Percentiles rank a stretch among this genome's conserved stretches.
phyloP scores from a whole-genome alignment of 2,329 filamentous ascomycete genomes.

The Dothideomycetes sp. region DNA sequence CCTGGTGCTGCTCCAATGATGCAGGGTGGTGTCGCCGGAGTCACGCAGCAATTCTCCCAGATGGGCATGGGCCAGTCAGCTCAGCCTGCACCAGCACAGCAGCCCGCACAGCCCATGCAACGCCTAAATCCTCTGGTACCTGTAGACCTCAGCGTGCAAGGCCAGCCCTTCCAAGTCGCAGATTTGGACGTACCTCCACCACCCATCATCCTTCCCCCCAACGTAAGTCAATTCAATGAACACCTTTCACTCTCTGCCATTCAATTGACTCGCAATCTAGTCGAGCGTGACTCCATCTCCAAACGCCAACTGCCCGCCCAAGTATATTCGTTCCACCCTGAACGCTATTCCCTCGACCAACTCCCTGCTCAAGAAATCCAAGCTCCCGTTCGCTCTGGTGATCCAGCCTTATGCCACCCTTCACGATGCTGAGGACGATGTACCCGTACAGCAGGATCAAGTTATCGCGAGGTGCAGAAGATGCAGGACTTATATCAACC shows the following conservation, averaged over 20 bases:
- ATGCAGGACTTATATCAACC: slow-evolving; percentile 96
- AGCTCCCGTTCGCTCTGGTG: slow-evolving; percentile 85
- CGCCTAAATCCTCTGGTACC: slow-evolving; percentile 80
- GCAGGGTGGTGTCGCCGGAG: slow-evolving; percentile 38
- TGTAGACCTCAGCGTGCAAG: slow-evolving; percentile 64
- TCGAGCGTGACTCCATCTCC: slow-evolving; percentile 85
- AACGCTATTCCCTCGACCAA: slow-evolving; percentile 90
- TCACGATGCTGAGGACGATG: slow-evolving; percentile 81
- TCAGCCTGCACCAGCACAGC: slow-evolving; percentile 36
- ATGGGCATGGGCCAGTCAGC: slow-evolving; percentile 51
- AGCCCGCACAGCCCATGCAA: slow-evolving; percentile 39
- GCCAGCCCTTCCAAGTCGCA: slow-evolving; percentile 85
- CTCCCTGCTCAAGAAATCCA: slow-evolving; percentile 91
- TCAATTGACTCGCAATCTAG: slow-evolving; percentile 32
- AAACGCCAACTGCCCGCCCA: slow-evolving; percentile 79
- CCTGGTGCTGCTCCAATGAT: slow-evolving; percentile 29
- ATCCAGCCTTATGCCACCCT: slow-evolving; percentile 92
- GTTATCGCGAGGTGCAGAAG: slow-evolving; percentile 93
- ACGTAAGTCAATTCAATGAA: slow-evolving; percentile 50
- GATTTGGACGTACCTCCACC: slow-evolving; percentile 88
- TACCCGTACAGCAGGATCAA: slow-evolving; percentile 91
- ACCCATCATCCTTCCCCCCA: slow-evolving; percentile 79
- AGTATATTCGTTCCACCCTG: slow-evolving; percentile 89
- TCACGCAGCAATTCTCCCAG: slow-evolving; percentile 73
- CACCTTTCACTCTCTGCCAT: slow-evolving; percentile 7